These are phyloP conservation scores for Protomyces inundatus DNA, from an alignment of 1,139 yeast species.

Conservation along the genomic window DNA sequence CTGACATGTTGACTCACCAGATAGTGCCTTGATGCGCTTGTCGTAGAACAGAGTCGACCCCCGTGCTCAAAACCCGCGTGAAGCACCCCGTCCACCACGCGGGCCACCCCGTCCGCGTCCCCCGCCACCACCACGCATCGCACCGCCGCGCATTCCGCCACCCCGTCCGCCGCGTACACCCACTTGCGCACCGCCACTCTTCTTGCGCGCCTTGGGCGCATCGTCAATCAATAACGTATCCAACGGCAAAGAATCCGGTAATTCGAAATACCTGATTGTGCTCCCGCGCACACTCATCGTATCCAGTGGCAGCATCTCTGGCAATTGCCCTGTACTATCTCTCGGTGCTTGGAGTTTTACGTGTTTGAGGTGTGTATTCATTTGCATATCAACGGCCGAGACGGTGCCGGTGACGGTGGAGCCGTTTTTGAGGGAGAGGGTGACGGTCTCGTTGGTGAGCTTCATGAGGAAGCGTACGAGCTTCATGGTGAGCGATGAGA, in stretches of 20 bases:
- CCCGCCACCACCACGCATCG: slow-evolving; percentile 34
- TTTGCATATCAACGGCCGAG: slow-evolving; percentile 79
- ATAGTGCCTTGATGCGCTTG: too few species aligned
- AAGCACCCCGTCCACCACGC: slow-evolving; percentile 35
- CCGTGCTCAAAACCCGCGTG: slow-evolving; percentile 33
- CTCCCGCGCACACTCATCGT: slow-evolving; percentile 85
- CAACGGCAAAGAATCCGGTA: slow-evolving; percentile 83
- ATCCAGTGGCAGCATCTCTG: slow-evolving; percentile 54
- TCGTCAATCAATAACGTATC: slow-evolving; percentile 68
- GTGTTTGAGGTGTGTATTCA: slow-evolving; percentile 82
- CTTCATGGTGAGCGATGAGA: slow-evolving; percentile 16
- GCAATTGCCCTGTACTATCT: slow-evolving; percentile 54
- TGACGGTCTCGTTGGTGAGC: slow-evolving; percentile 77
- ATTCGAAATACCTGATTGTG: slow-evolving; percentile 73
- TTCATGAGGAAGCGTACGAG: slow-evolving; percentile 63
- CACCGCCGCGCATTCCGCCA: slow-evolving; percentile 36
- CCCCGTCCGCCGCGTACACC: slow-evolving; percentile 35
- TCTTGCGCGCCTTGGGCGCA: slow-evolving; percentile 44
- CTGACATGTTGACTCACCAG: neutral
- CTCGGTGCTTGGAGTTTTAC: slow-evolving; percentile 60
- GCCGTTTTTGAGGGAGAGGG: slow-evolving; percentile 89
- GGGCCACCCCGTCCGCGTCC: slow-evolving; percentile 34
- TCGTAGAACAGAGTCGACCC: neutral
- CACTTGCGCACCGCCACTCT: slow-evolving; percentile 34
- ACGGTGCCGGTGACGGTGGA: slow-evolving; percentile 63